These are phyloP conservation scores for Eurotiales sp. DNA, from an alignment of 2,329 filamentous ascomycete species.

Conservation along the genomic window DNA sequence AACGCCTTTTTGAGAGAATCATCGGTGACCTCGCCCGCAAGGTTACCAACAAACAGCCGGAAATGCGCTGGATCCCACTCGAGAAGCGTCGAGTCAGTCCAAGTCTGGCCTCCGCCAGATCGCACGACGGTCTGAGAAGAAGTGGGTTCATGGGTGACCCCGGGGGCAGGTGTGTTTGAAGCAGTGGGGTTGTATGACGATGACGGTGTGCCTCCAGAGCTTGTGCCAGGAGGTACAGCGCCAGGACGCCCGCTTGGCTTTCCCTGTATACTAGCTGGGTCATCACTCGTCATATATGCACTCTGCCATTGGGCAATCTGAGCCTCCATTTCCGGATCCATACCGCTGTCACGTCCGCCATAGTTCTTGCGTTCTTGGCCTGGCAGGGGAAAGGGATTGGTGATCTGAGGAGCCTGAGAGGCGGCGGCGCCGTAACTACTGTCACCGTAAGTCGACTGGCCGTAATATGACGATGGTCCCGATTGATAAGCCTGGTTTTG, in stretches of 20 bases:
- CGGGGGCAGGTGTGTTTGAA: slow-evolving; percentile 42
- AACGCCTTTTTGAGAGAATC: slow-evolving; percentile 95
- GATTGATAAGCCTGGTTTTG: slow-evolving; percentile 36
- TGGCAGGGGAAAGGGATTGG: slow-evolving; percentile 74
- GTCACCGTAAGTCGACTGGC: slow-evolving; percentile 47
- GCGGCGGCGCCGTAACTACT: slow-evolving; percentile 48
- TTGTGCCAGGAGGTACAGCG: slow-evolving; percentile 39
- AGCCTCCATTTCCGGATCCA: slow-evolving; percentile 78
- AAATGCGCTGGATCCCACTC: slow-evolving; percentile 97
- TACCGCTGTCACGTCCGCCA: slow-evolving; percentile 37
- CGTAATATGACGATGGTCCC: slow-evolving; percentile 41
- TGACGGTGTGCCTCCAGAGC: slow-evolving; percentile 44
- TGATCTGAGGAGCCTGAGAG: slow-evolving; percentile 62
- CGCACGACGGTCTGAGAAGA: slow-evolving; percentile 85
- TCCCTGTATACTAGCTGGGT: slow-evolving; percentile 27
- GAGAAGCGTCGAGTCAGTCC: slow-evolving; percentile 81
- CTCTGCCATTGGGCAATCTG: slow-evolving; percentile 95
- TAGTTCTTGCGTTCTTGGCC: slow-evolving; percentile 39
- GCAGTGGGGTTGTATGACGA: slow-evolving; percentile 26
- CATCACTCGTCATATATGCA: slow-evolving; percentile 65
- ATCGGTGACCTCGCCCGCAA: slow-evolving; percentile 95
- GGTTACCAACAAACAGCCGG: slow-evolving; percentile 91
- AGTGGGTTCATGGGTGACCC: slow-evolving; percentile 39
- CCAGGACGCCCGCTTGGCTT: slow-evolving; percentile 40
- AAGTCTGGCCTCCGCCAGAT: slow-evolving; percentile 84